Evolutionary conservation across 1,284 basidiomycete genomes (phyloP).

Genomic region (Tilletia indica): DNA sequence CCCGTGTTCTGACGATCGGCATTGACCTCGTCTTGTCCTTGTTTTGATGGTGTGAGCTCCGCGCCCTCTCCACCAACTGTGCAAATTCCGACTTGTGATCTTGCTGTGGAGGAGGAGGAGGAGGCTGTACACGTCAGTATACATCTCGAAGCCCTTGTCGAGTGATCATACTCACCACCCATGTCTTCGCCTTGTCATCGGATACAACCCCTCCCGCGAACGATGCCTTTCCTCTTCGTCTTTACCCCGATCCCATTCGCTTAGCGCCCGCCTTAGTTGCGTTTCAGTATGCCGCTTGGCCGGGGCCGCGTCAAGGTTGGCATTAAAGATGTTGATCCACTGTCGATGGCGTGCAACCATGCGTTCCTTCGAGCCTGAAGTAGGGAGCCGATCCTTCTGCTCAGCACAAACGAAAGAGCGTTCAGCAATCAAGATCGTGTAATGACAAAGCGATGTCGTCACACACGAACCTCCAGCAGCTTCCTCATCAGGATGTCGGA

Average conservation of each 20-base stretch:
- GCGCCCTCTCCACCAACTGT: background rate
- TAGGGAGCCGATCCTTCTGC: slow-evolving; percentile 30
- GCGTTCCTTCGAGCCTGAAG: slow-evolving; percentile 35
- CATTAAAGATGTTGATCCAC: slow-evolving; percentile 53
- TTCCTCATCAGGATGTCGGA: slow-evolving; percentile 43
- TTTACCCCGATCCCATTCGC: slow-evolving; percentile 39
- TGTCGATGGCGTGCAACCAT: slow-evolving; percentile 46
- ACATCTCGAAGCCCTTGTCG: no score
- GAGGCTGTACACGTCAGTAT: background rate
- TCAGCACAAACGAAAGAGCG: background rate
- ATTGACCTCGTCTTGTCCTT: slow-evolving; percentile 7
- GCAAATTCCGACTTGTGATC: slow-evolving; percentile 15
- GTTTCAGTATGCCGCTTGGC: slow-evolving; percentile 28
- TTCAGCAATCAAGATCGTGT: background rate
- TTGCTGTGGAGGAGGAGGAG: background rate
- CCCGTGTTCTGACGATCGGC: background rate
- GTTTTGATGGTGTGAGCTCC: slow-evolving; percentile 14
- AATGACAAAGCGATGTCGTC: background rate
- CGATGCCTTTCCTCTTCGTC: slow-evolving; percentile 18
- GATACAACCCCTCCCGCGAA: background rate
- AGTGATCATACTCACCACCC: background rate
- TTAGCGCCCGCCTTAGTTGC: slow-evolving; percentile 36
- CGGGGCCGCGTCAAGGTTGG: slow-evolving; percentile 48
- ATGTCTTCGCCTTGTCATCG: background rate
- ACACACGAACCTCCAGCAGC: slow-evolving; percentile 25